phyloP scores from a whole-genome alignment of 192 early-diverging fungal genomes.

The Entomortierella beljakovae region DNA sequence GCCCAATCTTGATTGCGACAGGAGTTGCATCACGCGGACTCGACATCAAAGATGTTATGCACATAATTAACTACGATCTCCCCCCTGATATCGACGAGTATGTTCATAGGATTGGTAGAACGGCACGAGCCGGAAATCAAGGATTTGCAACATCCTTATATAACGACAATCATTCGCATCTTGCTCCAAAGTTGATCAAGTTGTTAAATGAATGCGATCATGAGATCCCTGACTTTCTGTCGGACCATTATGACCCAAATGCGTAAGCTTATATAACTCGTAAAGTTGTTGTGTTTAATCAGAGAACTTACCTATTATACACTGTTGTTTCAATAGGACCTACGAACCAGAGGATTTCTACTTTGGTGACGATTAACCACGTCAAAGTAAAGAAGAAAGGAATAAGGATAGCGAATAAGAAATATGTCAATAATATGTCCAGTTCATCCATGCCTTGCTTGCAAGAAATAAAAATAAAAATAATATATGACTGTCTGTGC shows the following conservation, averaged over 20 bases:
- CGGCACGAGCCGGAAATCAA: slow-evolving; percentile 70
- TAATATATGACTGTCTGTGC: too few species aligned
- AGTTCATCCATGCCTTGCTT: too few species aligned
- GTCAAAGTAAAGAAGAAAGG: too few species aligned
- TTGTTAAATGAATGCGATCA: slow-evolving; percentile 64
- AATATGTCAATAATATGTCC: too few species aligned
- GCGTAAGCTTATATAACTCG: slow-evolving; percentile 5
- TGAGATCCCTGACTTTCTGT: slow-evolving; percentile 68
- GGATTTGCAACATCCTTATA: slow-evolving; percentile 69
- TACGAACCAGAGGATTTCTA: slow-evolving; percentile 31
- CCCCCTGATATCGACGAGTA: slow-evolving; percentile 87
- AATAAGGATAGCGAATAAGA: too few species aligned
- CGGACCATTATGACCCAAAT: background rate
- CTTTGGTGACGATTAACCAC: slow-evolving; percentile 1
- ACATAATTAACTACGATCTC: slow-evolving; percentile 91
- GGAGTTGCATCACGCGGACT: slow-evolving; percentile 90
- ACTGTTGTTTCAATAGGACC: slow-evolving; percentile 1
- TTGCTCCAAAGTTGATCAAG: slow-evolving; percentile 63
- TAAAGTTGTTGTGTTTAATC: background rate
- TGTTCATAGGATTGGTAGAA: slow-evolving; percentile 87
- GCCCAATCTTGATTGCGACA: slow-evolving; percentile 87
- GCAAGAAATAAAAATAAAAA: too few species aligned
- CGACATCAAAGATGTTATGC: slow-evolving; percentile 90
- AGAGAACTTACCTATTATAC: background rate
- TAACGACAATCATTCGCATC: slow-evolving; percentile 46